These are phyloP conservation scores for Chlamydomonas schloesseri DNA, from an alignment of 139 green algal genomes.

Conservation along the genomic window DNA sequence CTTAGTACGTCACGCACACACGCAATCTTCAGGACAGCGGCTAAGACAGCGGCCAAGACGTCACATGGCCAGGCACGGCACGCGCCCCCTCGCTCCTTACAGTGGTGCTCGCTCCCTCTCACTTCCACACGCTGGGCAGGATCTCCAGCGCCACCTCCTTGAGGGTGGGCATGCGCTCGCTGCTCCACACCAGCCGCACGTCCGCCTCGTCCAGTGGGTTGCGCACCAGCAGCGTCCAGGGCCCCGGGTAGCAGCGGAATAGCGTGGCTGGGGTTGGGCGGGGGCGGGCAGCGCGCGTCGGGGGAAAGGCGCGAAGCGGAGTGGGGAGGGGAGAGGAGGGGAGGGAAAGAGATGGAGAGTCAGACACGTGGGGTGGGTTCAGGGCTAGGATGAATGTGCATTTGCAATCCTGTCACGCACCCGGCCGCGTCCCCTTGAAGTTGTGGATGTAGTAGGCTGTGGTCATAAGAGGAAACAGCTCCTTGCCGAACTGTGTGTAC, in stretches of 20 bases:
- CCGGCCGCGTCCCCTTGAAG: constrained; percentile 83
- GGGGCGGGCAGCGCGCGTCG: too few species aligned
- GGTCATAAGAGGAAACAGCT: constrained; percentile 75
- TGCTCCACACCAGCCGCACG: constrained; percentile 68
- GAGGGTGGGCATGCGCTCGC: constrained; percentile 74
- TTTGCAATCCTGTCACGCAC: constrained; percentile 13
- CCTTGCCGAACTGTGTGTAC: constrained; percentile 61
- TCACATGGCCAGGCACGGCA: too few species aligned
- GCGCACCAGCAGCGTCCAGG: constrained; percentile 84
- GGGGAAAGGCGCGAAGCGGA: background rate
- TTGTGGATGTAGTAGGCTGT: constrained; percentile 91
- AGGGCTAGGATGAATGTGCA: too few species aligned
- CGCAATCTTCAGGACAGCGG: too few species aligned
- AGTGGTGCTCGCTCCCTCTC: too few species aligned
- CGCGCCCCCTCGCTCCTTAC: too few species aligned
- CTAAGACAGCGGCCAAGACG: too few species aligned
- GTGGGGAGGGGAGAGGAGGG: background rate
- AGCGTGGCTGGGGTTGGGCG: constrained; percentile 59
- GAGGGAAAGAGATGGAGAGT: background rate
- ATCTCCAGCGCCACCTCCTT: constrained; percentile 89
- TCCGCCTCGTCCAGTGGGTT: constrained; percentile 43
- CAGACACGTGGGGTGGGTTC: too few species aligned
- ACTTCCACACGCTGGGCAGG: constrained; percentile 59
- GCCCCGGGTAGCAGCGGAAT: constrained; percentile 86
- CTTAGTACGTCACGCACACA: too few species aligned